Evolutionary conservation across 1,284 basidiomycete genomes (phyloP), one percentile per base, ranked within the genome.

Genomic region (Melanopsichium pennsylvanicum): DNA sequence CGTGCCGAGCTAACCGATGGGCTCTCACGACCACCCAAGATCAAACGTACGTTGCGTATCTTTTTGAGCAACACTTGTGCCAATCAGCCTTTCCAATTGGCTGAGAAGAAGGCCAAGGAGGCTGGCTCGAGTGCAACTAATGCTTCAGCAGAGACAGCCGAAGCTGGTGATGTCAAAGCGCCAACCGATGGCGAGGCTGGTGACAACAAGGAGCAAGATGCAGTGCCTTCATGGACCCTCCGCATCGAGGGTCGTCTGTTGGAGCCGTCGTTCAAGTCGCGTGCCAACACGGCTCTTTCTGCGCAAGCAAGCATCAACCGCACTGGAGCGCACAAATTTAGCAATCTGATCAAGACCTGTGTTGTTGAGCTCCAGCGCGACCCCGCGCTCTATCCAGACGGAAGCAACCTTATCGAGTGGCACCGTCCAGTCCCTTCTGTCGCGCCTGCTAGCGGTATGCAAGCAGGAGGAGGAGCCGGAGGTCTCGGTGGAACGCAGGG

Each of bases 61-160:
- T 97, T 94, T 82, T 79, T 97, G 29, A 91, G 90, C 58, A 92
- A 96, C 81, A 91, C 91, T 0, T 88, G 90, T 0, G 91, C 90
- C 25, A 88, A 90, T 41, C 94, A 97, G 52, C 76, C 81, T 1
- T 81, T 75, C 47, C 78, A 80, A 52, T 37, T 70, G 19, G 74
- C 67, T 15, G 72, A 76, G 43, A 71, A 71, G 43, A 63, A 70
- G 46, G 71, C 71, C 12, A 74, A 75, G 35, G 50, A 73, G 23
- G 26, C 62, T 10, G 22, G 31, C 19, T 31, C 43, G 7, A 46
- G 44, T 19, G 64, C 42, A 19, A 42, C 41, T 7, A 47, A 39
- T 22, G 60, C 43, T 16, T 44, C 54, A 27, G 33, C 45, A 9
- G 60, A 64, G 34, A 23, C 48, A 10, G 66, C 44, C n/a, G 58